These are phyloP conservation scores for Brassica balearica DNA, from an alignment of 441 rosid species.

Conservation along the genomic window DNA sequence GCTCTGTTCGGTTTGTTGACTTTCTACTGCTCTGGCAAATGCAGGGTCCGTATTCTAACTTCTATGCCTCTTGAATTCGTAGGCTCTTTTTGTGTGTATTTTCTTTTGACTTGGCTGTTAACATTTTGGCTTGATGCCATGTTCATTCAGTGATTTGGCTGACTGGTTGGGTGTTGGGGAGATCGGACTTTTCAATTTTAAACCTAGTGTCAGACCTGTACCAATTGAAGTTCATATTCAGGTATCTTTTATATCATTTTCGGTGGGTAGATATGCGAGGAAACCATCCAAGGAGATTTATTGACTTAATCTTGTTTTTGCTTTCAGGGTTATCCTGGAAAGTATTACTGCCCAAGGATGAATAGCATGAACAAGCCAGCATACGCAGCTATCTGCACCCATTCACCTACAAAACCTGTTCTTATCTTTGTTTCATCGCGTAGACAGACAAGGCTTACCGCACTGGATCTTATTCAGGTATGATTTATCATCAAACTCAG, in stretches of 20 bases:
- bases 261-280: conserved; percentile 22
- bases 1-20: conserved; percentile 89
- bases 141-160: conserved; percentile 81
- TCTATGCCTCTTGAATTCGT: conserved; percentile 27
- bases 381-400: conserved; percentile 98
- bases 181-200: conserved; percentile 95
- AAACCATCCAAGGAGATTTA: conserved; percentile 26
- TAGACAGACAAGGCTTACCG: conserved; percentile 98
- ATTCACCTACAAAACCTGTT: conserved; percentile 97
- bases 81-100: conserved; percentile 26
- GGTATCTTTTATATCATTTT: conserved; percentile 47
- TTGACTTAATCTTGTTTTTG: conserved; percentile 22
- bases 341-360: conserved; percentile 96
- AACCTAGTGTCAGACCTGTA: conserved; percentile 99
- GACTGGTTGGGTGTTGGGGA: conserved; percentile 99
- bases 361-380: conserved; percentile 99
- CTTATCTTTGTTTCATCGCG: conserved; percentile 99
- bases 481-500: conserved; percentile 38
- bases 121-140: conserved; percentile 26
- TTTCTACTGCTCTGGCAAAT: conserved; percentile 99
- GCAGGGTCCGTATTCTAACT: conserved; percentile 70
- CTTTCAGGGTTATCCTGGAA: conserved; percentile 97
- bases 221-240: conserved; percentile 99
- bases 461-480: conserved; percentile 98
- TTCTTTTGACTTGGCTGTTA: neutral